Evolutionary conservation across 73 alveolate species (phyloP).

Genomic region (Stentor coeruleus): DNA sequence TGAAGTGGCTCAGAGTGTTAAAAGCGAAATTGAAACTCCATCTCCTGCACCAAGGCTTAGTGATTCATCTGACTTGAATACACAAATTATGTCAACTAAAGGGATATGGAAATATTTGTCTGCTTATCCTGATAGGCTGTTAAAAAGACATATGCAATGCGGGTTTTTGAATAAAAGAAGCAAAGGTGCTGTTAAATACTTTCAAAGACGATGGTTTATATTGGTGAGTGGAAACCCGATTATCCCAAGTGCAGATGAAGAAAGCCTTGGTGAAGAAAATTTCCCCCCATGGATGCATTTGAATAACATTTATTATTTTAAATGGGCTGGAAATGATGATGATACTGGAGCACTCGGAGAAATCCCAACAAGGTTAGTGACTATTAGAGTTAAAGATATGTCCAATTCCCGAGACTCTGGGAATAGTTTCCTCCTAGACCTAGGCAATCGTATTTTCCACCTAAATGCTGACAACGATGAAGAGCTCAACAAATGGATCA

Average conservation of each 20-base stretch:
- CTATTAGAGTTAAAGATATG: conserved; percentile 65
- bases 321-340: conserved; percentile 43
- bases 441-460: conserved; percentile 64
- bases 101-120: conserved; percentile 61
- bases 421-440: conserved; percentile 53
- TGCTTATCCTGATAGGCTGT: conserved; percentile 35
- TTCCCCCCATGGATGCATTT: conserved; percentile 78
- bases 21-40: conserved; percentile 32
- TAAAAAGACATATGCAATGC: conserved; percentile 52
- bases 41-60: conserved; percentile 24
- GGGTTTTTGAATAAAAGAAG: conserved; percentile 76
- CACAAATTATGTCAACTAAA: conserved; percentile 39
- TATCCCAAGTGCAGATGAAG: conserved; percentile 53
- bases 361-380: conserved; percentile 26
- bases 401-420: conserved; percentile 68
- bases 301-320: conserved; percentile 59
- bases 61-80: conserved; percentile 30
- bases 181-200: conserved; percentile 67
- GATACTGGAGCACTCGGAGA: conserved; percentile 60
- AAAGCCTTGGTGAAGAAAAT: conserved; percentile 47
- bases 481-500: conserved; percentile 63
- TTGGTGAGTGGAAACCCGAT: conserved; percentile 71
- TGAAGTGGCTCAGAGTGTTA: conserved; percentile 32
- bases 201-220: conserved; percentile 70
- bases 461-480: conserved; percentile 56